These are phyloP conservation scores for Tetratostichococcus sp. DNA, from an alignment of 139 green algal species.

Conservation along the genomic window DNA sequence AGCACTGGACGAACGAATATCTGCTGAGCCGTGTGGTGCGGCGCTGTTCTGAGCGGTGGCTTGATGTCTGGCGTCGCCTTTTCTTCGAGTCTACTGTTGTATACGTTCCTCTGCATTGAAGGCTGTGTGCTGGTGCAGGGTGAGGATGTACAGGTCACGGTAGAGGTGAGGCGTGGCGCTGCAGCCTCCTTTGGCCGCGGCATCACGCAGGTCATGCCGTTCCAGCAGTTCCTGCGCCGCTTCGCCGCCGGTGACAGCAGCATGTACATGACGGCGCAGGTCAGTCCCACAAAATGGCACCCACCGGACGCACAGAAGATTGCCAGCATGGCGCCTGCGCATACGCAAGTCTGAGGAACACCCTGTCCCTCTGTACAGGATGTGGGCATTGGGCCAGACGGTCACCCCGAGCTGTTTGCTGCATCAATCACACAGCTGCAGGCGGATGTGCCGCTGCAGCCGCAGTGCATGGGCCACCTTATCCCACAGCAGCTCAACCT, in stretches of 20 bases:
- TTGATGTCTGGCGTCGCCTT: too few relatives aligned
- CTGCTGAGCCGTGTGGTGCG: not conserved
- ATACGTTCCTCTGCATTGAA: too few relatives aligned
- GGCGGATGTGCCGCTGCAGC: constrained; percentile 51
- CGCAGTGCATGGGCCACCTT: constrained; percentile 52
- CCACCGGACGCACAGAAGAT: too few relatives aligned
- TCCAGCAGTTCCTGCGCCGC: constrained; percentile 46
- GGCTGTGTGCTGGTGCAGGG: not conserved
- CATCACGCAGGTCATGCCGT: constrained; percentile 44
- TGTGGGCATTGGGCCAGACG: constrained; percentile 37
- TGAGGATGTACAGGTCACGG: not conserved
- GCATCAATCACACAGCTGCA: constrained; percentile 46
- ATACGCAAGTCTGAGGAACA: too few relatives aligned
- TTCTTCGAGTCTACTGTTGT: too few relatives aligned
- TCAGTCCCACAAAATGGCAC: not conserved
- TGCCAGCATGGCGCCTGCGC: too few relatives aligned
- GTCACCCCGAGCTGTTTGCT: constrained; percentile 51
- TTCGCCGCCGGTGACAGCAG: constrained; percentile 39
- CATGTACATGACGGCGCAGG: constrained; percentile 76
- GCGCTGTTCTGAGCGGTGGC: not conserved
- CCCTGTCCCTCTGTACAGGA: constrained; percentile 11
- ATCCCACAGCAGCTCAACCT: constrained; percentile 63
- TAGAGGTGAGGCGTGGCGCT: not conserved
- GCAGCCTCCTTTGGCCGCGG: constrained; percentile 51
- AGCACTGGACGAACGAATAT: not conserved